Percentiles rank a stretch among this genome's conserved stretches.
These are phyloP conservation scores for Fistulinella prunicolor DNA, from an alignment of 768 basidiomycete genomes.

Conservation along the genomic window DNA sequence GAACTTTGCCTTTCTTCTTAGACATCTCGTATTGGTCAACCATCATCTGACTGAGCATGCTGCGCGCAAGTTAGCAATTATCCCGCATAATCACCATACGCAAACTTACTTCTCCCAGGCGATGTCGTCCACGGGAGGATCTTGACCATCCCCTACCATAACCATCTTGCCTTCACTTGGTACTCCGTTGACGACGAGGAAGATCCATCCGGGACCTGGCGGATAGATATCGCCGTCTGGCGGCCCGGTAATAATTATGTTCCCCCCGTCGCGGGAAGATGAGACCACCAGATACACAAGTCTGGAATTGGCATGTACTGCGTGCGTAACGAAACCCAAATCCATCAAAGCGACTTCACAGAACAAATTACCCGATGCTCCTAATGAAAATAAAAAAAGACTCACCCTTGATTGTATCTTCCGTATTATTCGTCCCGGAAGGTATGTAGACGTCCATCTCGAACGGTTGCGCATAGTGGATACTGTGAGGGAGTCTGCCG, in stretches of 20 bases:
- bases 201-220: constrained; percentile 79
- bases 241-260: constrained; percentile 60
- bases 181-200: constrained; percentile 60
- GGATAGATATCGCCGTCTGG: constrained; percentile 66
- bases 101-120: constrained; percentile 59
- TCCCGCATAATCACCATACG: neutral
- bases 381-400: neutral
- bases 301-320: constrained; percentile 73
- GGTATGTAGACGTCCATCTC: constrained; percentile 44
- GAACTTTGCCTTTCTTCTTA: constrained; percentile 28
- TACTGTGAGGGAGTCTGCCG: constrained; percentile 27
- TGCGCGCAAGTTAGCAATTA: constrained; percentile 22
- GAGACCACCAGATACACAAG: constrained; percentile 60
- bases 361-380: constrained; percentile 6
- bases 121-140: constrained; percentile 53
- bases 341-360: constrained; percentile 71
- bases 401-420: constrained; percentile 51
- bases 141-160: constrained; percentile 65
- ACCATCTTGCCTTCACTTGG: constrained; percentile 62
- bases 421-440: constrained; percentile 32
- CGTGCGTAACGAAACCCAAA: constrained; percentile 77
- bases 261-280: constrained; percentile 39
- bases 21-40: constrained; percentile 50
- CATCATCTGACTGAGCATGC: constrained; percentile 46
- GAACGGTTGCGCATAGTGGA: constrained; percentile 47